phyloP scores from a whole-genome alignment of 129 eudicot genomes.

The Lonicera japonica region DNA sequence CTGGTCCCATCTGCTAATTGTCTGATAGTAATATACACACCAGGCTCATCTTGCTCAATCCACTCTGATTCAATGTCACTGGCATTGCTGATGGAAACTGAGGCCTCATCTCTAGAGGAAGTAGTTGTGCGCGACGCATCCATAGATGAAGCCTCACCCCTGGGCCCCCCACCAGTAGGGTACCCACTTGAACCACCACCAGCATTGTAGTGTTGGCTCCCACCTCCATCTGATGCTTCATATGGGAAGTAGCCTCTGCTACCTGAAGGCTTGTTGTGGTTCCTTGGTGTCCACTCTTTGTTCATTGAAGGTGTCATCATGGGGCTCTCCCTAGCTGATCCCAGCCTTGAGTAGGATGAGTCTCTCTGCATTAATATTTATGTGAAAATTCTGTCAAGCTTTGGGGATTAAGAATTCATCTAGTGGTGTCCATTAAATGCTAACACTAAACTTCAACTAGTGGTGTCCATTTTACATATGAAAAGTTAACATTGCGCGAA shows the following conservation, averaged over 20 bases:
- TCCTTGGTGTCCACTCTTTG: constrained; percentile 75
- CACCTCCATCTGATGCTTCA: constrained; percentile 34
- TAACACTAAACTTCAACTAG: too few relatives aligned
- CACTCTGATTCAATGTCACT: constrained; percentile 91
- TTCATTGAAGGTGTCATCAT: constrained; percentile 60
- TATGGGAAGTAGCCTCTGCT: constrained; percentile 31
- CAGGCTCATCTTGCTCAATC: constrained; percentile 94
- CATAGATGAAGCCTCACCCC: constrained; percentile 68
- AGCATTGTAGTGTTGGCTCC: constrained; percentile 30
- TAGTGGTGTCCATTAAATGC: too few relatives aligned
- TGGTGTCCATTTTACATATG: too few relatives aligned
- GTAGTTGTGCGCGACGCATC: constrained; percentile 93
- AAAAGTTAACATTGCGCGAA: too few relatives aligned
- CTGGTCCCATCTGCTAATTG: constrained; percentile 90
- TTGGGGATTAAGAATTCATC: too few relatives aligned
- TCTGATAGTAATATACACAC: constrained; percentile 85
- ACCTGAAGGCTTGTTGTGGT: constrained; percentile 42
- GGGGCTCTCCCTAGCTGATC: constrained; percentile 82
- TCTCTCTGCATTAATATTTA: constrained; percentile 57
- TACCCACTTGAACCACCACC: constrained; percentile 53
- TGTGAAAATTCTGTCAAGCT: too few relatives aligned
- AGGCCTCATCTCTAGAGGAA: constrained; percentile 75
- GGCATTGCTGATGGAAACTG: constrained; percentile 82
- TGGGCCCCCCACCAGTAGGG: constrained; percentile 42
- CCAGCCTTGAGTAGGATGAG: constrained; percentile 75